Percentiles rank a stretch among this genome's conserved stretches.
Conservation (phyloP, 352 stramenopile species). For the Saprolegnia diclina region DNA sequence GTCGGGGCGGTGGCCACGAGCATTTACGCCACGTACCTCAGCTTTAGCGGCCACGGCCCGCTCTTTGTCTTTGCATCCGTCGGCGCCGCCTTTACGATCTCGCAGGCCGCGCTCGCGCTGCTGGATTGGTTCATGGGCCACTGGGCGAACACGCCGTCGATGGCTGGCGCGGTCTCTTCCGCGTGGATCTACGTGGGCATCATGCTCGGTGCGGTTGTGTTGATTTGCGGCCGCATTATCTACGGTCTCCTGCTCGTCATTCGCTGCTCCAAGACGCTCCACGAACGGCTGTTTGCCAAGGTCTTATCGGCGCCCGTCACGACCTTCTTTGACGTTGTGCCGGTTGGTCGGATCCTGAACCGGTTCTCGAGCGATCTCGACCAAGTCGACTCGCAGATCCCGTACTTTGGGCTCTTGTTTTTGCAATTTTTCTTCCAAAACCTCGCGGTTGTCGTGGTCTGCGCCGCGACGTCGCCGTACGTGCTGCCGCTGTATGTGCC, state of each 20-base stretch:
- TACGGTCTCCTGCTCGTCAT: slow-evolving; percentile 14
- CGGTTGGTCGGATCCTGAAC: slow-evolving; percentile 71
- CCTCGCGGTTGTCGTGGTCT: slow-evolving; percentile 55
- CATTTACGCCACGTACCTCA: slow-evolving; percentile 18
- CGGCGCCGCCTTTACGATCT: not conserved
- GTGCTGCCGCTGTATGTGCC: slow-evolving; percentile 53
- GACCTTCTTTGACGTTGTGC: slow-evolving; percentile 80
- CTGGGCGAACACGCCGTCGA: not conserved
- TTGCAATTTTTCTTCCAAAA: slow-evolving; percentile 70
- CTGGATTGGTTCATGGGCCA: slow-evolving; percentile 25
- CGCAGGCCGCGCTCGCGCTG: not conserved
- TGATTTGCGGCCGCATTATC: slow-evolving; percentile 32
- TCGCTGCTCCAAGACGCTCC: slow-evolving; percentile 18
- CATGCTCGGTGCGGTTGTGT: not conserved
- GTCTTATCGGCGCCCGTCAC: slow-evolving; percentile 47
- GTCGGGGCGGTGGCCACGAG: not conserved
- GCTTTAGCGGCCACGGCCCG: not conserved
- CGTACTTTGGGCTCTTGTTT: slow-evolving; percentile 57
- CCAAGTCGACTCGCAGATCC: slow-evolving; percentile 67
- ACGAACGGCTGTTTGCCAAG: slow-evolving; percentile 24
- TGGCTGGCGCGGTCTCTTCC: not conserved
- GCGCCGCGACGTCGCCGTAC: slow-evolving; percentile 47
- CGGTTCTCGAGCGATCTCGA: slow-evolving; percentile 74
- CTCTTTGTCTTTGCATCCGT: slow-evolving; percentile 9
- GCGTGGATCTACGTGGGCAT: not conserved